phyloP scores from a whole-genome alignment of 2,329 filamentous ascomycete species.

The Aureobasidium melanogenum region DNA sequence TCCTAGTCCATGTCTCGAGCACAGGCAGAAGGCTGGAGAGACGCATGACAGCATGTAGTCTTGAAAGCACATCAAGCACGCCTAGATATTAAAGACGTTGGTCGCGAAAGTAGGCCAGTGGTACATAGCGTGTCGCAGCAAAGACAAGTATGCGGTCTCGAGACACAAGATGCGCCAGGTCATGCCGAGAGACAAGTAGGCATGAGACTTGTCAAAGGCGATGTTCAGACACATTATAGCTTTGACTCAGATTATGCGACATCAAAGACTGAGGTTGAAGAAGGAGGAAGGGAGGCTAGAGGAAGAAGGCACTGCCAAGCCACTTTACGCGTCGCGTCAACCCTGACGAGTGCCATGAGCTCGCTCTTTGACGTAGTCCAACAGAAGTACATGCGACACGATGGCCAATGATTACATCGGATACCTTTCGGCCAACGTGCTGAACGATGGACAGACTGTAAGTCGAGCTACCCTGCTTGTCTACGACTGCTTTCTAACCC shows the following conservation, averaged over 20 bases:
- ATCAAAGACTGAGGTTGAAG: background rate
- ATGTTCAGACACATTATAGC: background rate
- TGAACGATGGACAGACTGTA: conserved; percentile 68
- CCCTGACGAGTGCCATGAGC: background rate
- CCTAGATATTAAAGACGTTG: background rate
- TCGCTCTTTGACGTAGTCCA: background rate
- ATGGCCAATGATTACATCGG: conserved; percentile 48
- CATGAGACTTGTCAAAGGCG: background rate
- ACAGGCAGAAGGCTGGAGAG: background rate
- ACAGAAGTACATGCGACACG: background rate
- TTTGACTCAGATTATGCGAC: too few species aligned
- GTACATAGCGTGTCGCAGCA: background rate
- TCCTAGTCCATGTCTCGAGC: background rate
- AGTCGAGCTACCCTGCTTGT: conserved; percentile 21
- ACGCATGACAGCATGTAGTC: background rate
- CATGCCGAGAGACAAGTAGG: background rate
- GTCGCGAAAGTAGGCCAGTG: background rate
- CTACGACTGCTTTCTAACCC: background rate
- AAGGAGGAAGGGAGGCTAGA: background rate
- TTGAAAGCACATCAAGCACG: background rate
- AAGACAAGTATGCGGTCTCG: background rate
- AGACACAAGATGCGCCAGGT: background rate
- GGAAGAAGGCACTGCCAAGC: background rate
- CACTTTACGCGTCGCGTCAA: background rate
- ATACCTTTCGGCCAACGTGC: conserved; percentile 65